Conservation (phyloP, 345 rosid species). For the Euclidium syriacum region DNA sequence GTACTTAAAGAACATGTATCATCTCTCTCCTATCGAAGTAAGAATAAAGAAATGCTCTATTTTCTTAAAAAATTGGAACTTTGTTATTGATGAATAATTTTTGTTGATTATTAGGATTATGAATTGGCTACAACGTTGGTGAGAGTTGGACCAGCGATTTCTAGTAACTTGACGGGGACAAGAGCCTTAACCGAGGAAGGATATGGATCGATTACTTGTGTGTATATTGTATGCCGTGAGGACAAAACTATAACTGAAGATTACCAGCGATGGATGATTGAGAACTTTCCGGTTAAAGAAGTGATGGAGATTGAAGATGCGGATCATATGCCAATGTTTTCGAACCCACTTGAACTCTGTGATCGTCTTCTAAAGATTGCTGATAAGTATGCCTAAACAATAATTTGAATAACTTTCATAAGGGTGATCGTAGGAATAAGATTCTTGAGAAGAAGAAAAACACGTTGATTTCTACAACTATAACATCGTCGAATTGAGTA, state of each 20-base stretch:
- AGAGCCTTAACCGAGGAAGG: constrained; percentile 30
- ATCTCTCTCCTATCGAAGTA: constrained; percentile 24
- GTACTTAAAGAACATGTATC: constrained; percentile 18
- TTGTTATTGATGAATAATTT: neutral
- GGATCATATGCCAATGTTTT: constrained; percentile 46
- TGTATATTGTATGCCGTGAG: constrained; percentile 29
- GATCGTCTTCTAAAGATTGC: constrained; percentile 25
- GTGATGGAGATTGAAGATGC: constrained; percentile 38
- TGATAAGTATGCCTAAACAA: constrained; percentile 5
- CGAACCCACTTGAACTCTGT: constrained; percentile 36
- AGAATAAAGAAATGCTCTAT: neutral
- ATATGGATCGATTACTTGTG: constrained; percentile 31
- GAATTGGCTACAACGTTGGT: constrained; percentile 32
- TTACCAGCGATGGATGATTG: constrained; percentile 34
- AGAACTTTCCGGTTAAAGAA: constrained; percentile 30
- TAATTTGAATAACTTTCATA: neutral
- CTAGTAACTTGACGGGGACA: constrained; percentile 19
- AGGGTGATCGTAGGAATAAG: no score
- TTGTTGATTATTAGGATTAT: constrained; percentile 26
- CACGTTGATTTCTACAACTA: no score
- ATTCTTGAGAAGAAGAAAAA: no score
- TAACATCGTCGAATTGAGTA: no score
- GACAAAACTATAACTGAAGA: constrained; percentile 22
- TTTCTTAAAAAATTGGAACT: neutral
- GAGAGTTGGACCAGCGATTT: constrained; percentile 32